A percentile compares a stretch with the other conserved stretches of the same genome.
Evolutionary conservation across 148 eudicot genomes (phyloP).

Genomic region (Fagopyrum tataricum): DNA sequence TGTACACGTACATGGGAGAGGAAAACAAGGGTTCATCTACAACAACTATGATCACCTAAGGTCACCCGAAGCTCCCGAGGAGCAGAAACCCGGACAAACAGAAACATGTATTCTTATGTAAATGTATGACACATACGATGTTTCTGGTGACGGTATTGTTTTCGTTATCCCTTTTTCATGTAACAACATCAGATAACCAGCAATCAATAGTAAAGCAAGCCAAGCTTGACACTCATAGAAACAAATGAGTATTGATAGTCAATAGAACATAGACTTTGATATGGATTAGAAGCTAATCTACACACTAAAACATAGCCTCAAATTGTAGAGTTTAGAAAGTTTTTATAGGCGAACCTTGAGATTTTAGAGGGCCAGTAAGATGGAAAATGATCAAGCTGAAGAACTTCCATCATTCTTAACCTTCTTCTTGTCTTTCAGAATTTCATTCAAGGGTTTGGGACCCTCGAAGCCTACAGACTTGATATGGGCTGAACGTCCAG

Average conservation of each 20-base stretch:
- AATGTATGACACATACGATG: too few species aligned
- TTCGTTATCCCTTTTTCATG: too few species aligned
- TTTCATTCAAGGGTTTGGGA: conserved; percentile 34
- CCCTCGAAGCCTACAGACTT: conserved; percentile 22
- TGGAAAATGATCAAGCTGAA: conserved; percentile 1
- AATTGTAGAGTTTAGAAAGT: not conserved
- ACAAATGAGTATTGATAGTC: not conserved
- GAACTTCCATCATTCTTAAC: not conserved
- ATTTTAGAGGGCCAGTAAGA: not conserved
- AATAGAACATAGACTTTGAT: not conserved
- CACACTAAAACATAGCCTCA: not conserved
- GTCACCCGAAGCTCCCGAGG: too few species aligned
- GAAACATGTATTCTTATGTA: too few species aligned
- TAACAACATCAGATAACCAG: not conserved
- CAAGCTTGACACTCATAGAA: not conserved
- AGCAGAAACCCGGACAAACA: too few species aligned
- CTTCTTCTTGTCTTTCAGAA: conserved; percentile 28
- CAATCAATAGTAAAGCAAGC: not conserved
- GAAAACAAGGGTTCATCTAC: not conserved
- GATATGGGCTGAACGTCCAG: conserved; percentile 1
- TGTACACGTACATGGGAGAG: not conserved
- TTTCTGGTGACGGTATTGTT: too few species aligned
- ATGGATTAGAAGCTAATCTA: not conserved
- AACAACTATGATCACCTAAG: not conserved
- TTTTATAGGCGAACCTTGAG: conserved; percentile 1